A percentile compares a stretch with the other conserved stretches of the same genome.
Evolutionary conservation across 805 yeast species (phyloP).

Genomic region (Metschnikowia gelsemii): DNA sequence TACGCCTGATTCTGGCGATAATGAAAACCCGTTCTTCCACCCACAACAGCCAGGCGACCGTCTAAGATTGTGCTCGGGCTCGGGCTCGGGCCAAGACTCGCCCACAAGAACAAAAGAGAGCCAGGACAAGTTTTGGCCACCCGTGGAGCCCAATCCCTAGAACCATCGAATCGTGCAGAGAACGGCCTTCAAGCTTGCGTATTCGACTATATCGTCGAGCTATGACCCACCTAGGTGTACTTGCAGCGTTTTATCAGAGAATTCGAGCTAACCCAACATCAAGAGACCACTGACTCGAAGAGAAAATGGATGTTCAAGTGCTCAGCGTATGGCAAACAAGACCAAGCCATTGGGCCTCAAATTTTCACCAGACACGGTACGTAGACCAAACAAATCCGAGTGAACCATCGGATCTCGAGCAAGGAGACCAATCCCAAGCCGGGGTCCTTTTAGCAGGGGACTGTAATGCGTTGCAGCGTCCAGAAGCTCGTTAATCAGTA

Average conservation of each 20-base stretch:
- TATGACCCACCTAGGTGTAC: conserved; percentile 42
- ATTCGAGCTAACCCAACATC: conserved; percentile 91
- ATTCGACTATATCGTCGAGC: conserved; percentile 38
- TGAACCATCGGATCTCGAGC: conserved; percentile 46
- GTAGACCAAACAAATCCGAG: conserved; percentile 78
- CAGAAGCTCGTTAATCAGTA: too few relatives aligned
- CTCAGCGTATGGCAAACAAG: conserved; percentile 74
- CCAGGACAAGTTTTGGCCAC: conserved; percentile 14
- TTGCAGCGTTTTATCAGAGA: conserved; percentile 54
- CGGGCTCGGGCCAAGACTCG: not conserved
- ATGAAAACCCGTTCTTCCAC: conserved; percentile 5
- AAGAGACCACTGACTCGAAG: conserved; percentile 92
- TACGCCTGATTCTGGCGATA: conserved; percentile 11
- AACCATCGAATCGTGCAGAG: conserved; percentile 32
- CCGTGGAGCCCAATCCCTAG: conserved; percentile 26
- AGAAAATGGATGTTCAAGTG: conserved; percentile 85
- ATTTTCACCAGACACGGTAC: conserved; percentile 95
- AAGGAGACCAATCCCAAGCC: conserved; percentile 49
- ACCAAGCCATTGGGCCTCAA: conserved; percentile 56
- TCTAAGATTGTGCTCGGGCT: too few relatives aligned
- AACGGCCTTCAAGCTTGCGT: conserved; percentile 19
- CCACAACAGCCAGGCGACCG: not conserved
- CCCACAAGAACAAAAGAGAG: not conserved
- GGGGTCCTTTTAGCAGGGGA: conserved; percentile 45
- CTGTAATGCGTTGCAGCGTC: too few relatives aligned